A percentile compares a stretch with the other conserved stretches of the same genome.
These are phyloP conservation scores for Exophiala sideris DNA, from an alignment of 2,329 filamentous ascomycete genomes.

Conservation along the genomic window DNA sequence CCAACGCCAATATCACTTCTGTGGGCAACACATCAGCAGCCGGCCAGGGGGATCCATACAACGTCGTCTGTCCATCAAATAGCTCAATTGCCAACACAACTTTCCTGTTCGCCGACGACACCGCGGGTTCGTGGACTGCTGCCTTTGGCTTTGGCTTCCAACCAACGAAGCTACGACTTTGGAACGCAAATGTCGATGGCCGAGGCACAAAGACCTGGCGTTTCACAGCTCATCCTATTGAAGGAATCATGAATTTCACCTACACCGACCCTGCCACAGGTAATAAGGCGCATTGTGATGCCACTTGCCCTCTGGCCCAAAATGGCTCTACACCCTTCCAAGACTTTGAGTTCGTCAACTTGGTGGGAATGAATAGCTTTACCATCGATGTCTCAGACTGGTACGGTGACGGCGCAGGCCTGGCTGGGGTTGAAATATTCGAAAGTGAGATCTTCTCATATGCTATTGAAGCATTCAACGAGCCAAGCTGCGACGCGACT, in stretches of 20 bases:
- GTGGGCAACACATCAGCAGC: slow-evolving; percentile 54
- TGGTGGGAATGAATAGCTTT: slow-evolving; percentile 82
- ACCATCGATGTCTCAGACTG: slow-evolving; percentile 80
- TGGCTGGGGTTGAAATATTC: slow-evolving; percentile 83
- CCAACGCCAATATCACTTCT: slow-evolving; percentile 66
- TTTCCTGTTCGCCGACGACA: slow-evolving; percentile 75
- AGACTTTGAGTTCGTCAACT: slow-evolving; percentile 88
- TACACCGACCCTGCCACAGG: slow-evolving; percentile 75
- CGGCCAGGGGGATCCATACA: slow-evolving; percentile 72
- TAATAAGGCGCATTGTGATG: slow-evolving; percentile 69
- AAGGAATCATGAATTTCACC: slow-evolving; percentile 94
- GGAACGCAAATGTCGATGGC: slow-evolving; percentile 80
- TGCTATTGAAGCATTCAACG: slow-evolving; percentile 83
- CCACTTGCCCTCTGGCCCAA: slow-evolving; percentile 76
- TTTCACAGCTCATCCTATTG: slow-evolving; percentile 78
- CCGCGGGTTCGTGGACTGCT: slow-evolving; percentile 78
- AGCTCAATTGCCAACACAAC: slow-evolving; percentile 66
- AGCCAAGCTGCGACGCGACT: slow-evolving; percentile 67
- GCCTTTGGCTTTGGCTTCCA: slow-evolving; percentile 78
- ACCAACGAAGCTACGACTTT: slow-evolving; percentile 81
- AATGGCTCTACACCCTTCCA: slow-evolving; percentile 66
- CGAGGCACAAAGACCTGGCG: slow-evolving; percentile 86
- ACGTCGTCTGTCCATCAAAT: slow-evolving; percentile 75
- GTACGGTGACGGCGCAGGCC: slow-evolving; percentile 80
- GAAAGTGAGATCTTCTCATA: slow-evolving; percentile 79